Conservation (phyloP, 805 yeast genomes). For the Saturnispora mendoncae region DNA sequence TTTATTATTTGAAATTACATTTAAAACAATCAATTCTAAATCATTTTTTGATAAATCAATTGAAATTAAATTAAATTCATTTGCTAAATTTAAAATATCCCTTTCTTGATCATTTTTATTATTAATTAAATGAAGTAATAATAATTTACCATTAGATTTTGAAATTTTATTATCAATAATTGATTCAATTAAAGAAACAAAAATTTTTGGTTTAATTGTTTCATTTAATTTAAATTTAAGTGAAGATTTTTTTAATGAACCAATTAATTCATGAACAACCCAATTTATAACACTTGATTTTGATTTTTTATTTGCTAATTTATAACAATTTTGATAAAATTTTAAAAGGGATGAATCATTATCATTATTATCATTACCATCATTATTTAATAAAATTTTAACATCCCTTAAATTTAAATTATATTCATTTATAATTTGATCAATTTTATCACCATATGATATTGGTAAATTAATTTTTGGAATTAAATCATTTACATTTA, state of each 20-base stretch:
- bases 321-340: conserved; percentile 43
- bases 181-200: conserved; percentile 48
- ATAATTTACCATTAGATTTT: conserved; percentile 54
- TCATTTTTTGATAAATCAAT: conserved; percentile 28
- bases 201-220: conserved; percentile 33
- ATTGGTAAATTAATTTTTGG: conserved; percentile 42
- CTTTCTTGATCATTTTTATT: conserved; percentile 32
- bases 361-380: too few species aligned
- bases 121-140: conserved; percentile 54
- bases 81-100: conserved; percentile 38
- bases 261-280: conserved; percentile 75
- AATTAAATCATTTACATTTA: conserved; percentile 36
- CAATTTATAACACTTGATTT: conserved; percentile 31
- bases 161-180: conserved; percentile 39
- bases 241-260: conserved; percentile 50
- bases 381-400: conserved; percentile 48
- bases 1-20: conserved; percentile 34
- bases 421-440: conserved; percentile 44
- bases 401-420: conserved; percentile 66
- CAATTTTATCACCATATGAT: conserved; percentile 53
- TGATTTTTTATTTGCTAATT: conserved; percentile 16
- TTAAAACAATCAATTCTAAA: conserved; percentile 26
- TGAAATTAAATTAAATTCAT: conserved; percentile 49
- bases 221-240: conserved; percentile 25
- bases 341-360: too few species aligned